Base-by-base conservation (phyloP, 2,329 filamentous ascomycete genomes). In the Dactylellina parvicollis region DNA sequence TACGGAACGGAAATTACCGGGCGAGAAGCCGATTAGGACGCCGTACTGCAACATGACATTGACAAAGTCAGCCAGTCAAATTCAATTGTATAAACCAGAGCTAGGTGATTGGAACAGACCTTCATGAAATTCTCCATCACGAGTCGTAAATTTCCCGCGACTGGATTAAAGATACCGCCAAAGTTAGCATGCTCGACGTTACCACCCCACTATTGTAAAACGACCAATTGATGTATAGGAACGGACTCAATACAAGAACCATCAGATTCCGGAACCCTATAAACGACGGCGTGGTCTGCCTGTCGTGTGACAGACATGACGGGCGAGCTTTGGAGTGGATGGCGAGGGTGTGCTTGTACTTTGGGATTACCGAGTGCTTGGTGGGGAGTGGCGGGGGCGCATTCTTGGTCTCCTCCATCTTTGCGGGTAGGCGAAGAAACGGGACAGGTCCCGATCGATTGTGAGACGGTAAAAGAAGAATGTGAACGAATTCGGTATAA, bases 91-190 rank as follows among this genome's bases (percentile, higher is more conserved):
- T 5, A 38, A n/a, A 38, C 16, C 3, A 38, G 12, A 14, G 16
- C 5, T 38, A 38, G 4, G 34, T 4, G 16, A 38, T 14, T 38
- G 4, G 16, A 7, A 7, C 24, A 30, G 14, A 92, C 91, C 86
- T 97, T 97, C 84, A 94, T 91, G 77, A 94, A 92, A 80, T 99
- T 99, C 82, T 98, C 95, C 79, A 99, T 92, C 83, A 98, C 92
- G 78, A 99, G 85, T 75, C 95, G 89, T 56, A 99, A 82, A 80
- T 99, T 99, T 78, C 93, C 95, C 54, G 94, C 92, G 78, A 98
- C 92, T 92, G 77, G 5, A 0, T 36, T 8, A 20, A 46, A 36
- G n/a, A n/a, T n/a, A n/a, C 18, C 50, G 42, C 18, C 8, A 18
- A 49, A 56, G 30, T 46, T 62, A 69, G 46, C 36, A 59, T 28